These are phyloP conservation scores for Chenopodium suecicum DNA, from an alignment of 148 eudicot species.

Conservation along the genomic window DNA sequence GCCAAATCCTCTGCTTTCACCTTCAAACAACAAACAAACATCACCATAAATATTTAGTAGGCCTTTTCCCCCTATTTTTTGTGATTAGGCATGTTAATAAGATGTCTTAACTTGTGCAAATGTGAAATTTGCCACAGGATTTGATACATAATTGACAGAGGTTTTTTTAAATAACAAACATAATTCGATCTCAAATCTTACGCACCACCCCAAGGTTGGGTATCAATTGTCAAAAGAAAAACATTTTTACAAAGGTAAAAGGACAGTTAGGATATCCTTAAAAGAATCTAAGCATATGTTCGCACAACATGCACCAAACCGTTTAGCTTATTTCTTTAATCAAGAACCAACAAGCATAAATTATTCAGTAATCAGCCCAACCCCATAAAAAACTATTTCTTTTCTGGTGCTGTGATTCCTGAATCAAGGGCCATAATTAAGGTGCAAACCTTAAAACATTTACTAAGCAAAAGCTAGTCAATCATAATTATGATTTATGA, in stretches of 20 bases:
- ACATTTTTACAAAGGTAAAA: not conserved
- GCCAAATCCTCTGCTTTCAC: slow-evolving; percentile 69
- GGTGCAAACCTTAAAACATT: slow-evolving; percentile 9
- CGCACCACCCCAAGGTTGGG: not conserved
- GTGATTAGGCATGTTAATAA: not conserved
- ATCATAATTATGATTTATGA: not conserved
- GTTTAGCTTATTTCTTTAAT: not conserved
- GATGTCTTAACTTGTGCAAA: not conserved
- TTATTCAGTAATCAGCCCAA: not conserved
- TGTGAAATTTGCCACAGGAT: slow-evolving; percentile 3
- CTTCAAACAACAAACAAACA: slow-evolving; percentile 27
- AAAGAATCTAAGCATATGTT: not conserved
- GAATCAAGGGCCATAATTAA: slow-evolving; percentile 16
- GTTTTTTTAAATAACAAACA: not conserved
- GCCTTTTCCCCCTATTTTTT: not conserved
- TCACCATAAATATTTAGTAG: not conserved
- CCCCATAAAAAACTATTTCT: not conserved
- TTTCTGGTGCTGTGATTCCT: not conserved
- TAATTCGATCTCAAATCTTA: not conserved
- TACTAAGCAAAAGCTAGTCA: slow-evolving; percentile 6
- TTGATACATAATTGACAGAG: not conserved
- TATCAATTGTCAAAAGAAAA: not conserved
- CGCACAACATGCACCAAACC: not conserved
- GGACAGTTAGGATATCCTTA: not conserved
- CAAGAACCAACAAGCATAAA: not conserved